Conservation (phyloP, 345 rosid species). For the Pistacia atlantica region DNA sequence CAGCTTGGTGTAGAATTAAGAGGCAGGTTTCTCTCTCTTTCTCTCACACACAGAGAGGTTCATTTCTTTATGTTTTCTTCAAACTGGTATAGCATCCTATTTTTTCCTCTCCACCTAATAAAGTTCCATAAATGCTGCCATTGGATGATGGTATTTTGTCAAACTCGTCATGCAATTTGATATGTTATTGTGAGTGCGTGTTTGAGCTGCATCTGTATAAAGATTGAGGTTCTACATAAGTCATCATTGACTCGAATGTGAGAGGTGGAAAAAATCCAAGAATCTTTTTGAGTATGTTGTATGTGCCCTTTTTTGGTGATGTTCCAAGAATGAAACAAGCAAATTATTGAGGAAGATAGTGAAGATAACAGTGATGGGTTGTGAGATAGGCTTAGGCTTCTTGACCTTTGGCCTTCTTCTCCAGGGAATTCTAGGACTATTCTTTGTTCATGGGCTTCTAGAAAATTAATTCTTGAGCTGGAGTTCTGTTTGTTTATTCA, state of each 20-base stretch:
- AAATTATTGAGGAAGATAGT: too few relatives aligned
- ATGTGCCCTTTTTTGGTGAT: too few relatives aligned
- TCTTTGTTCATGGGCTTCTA: too few relatives aligned
- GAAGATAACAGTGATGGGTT: too few relatives aligned
- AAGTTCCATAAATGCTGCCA: neutral
- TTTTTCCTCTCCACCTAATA: neutral
- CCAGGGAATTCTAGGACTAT: too few relatives aligned
- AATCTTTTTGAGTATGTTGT: too few relatives aligned
- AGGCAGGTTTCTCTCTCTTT: conserved; percentile 47
- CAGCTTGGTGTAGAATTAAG: conserved; percentile 82
- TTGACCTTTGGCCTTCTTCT: too few relatives aligned
- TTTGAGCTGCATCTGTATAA: neutral
- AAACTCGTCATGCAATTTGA: neutral
- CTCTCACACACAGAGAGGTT: neutral
- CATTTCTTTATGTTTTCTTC: neutral
- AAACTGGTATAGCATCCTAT: neutral
- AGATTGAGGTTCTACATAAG: neutral
- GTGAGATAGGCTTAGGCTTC: too few relatives aligned
- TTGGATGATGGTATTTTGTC: neutral
- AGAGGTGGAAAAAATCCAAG: too few relatives aligned
- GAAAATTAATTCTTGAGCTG: too few relatives aligned
- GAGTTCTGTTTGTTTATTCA: too few relatives aligned
- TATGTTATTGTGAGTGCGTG: neutral
- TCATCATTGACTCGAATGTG: neutral
- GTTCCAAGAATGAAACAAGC: too few relatives aligned